phyloP scores from a whole-genome alignment of 2,329 filamentous ascomycete genomes.

The Neonectria coccinea region DNA sequence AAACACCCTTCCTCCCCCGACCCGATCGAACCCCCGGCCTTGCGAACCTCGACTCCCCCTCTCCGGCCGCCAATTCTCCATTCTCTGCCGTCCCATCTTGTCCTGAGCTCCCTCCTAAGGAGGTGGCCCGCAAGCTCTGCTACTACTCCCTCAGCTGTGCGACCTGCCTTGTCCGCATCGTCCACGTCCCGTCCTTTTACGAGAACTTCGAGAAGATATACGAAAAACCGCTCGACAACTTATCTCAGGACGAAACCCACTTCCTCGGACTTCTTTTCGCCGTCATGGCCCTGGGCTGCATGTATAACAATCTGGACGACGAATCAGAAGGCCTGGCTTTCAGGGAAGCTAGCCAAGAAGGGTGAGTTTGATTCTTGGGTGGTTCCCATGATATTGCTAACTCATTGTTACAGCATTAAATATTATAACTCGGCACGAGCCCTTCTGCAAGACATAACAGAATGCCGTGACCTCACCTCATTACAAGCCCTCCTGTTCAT shows the following conservation, averaged over 20 bases:
- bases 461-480: constrained; percentile 79
- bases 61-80: constrained; percentile 72
- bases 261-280: constrained; percentile 79
- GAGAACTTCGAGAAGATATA: constrained; percentile 82
- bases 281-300: constrained; percentile 77
- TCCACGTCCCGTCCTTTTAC: constrained; percentile 87
- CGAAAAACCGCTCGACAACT: constrained; percentile 71
- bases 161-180: constrained; percentile 72
- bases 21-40: constrained; percentile 62
- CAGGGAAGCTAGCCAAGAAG: constrained; percentile 65
- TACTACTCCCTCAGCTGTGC: constrained; percentile 68
- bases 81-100: constrained; percentile 64
- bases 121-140: constrained; percentile 65
- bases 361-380: constrained; percentile 55
- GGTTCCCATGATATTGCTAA: constrained; percentile 34
- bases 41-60: constrained; percentile 76
- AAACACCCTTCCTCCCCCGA: constrained; percentile 69
- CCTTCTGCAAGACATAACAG: constrained; percentile 73
- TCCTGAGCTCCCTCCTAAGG: constrained; percentile 76
- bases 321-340: constrained; percentile 62
- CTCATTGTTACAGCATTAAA: constrained; percentile 67
- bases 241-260: constrained; percentile 72
- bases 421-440: constrained; percentile 77
- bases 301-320: constrained; percentile 73
- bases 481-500: constrained; percentile 83